These are phyloP conservation scores for Cercospora sp. DNA, from an alignment of 2,329 filamentous ascomycete species.

Conservation along the genomic window DNA sequence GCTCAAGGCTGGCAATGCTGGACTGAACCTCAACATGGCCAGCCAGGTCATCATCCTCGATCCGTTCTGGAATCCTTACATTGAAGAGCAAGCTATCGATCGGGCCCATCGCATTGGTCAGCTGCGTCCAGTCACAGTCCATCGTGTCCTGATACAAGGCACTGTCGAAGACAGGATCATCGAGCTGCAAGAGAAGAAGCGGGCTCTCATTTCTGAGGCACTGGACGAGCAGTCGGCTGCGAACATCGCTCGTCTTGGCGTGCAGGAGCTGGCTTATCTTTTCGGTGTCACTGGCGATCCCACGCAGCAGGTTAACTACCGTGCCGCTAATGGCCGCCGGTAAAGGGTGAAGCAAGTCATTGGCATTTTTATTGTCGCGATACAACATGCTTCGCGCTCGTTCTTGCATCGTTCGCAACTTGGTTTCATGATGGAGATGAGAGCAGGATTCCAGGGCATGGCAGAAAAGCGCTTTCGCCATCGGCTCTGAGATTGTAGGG, in stretches of 20 bases:
- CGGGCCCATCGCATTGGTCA: slow-evolving; percentile 88
- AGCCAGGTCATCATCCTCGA: slow-evolving; percentile 87
- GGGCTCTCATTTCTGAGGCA: slow-evolving; percentile 72
- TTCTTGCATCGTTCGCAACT: not conserved
- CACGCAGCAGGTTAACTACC: slow-evolving; percentile 29
- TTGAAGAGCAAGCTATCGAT: slow-evolving; percentile 90
- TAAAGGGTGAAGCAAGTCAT: not conserved
- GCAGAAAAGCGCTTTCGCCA: not conserved
- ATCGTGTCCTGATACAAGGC: slow-evolving; percentile 71
- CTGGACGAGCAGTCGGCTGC: slow-evolving; percentile 73
- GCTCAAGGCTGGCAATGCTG: slow-evolving; percentile 78
- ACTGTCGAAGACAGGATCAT: slow-evolving; percentile 90
- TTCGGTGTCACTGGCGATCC: slow-evolving; percentile 52
- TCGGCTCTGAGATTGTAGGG: not conserved
- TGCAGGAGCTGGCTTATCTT: slow-evolving; percentile 68
- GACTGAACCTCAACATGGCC: slow-evolving; percentile 80
- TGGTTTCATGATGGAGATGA: not conserved
- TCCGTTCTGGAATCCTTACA: slow-evolving; percentile 92
- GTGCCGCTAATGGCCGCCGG: slow-evolving; percentile 1
- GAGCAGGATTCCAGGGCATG: not conserved
- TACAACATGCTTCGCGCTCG: not conserved
- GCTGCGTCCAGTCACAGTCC: slow-evolving; percentile 69
- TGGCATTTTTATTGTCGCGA: not conserved
- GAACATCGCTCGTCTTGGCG: slow-evolving; percentile 65
- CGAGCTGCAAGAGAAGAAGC: slow-evolving; percentile 74